These are phyloP conservation scores for Capillidium heterosporum DNA, from an alignment of 371 early-diverging fungal species.

Conservation along the genomic window DNA sequence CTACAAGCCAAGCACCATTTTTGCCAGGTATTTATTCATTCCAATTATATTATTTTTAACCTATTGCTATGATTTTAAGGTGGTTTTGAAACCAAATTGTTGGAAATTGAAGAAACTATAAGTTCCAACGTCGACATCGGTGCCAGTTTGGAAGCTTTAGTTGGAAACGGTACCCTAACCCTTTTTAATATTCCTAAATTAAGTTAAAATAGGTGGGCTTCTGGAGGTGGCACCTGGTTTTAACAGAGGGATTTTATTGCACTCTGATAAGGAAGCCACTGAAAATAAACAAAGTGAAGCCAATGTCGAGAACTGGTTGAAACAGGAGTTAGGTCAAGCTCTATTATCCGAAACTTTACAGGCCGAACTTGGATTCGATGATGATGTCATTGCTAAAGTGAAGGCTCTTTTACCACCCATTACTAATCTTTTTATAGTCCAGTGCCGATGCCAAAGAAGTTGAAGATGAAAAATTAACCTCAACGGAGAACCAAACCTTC, in stretches of 20 bases:
- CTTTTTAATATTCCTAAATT: no score
- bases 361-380: no score
- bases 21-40: neutral
- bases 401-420: neutral
- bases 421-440: neutral
- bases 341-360: neutral
- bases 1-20: neutral
- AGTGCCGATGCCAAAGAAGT: neutral
- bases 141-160: neutral
- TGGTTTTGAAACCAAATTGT: neutral
- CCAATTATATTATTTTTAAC: neutral
- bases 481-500: no score
- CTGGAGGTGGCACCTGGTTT: neutral
- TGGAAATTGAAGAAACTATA: neutral
- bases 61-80: neutral
- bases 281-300: neutral
- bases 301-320: neutral
- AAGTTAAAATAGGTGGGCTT: neutral
- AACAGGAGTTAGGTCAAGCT: neutral
- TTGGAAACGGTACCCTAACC: neutral
- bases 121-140: no score
- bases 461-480: conserved; percentile 3
- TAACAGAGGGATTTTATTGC: neutral
- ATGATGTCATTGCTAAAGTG: neutral
- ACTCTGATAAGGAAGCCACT: neutral